phyloP scores from a whole-genome alignment of 768 basidiomycete species.

The Pleurotus pulmonarius region DNA sequence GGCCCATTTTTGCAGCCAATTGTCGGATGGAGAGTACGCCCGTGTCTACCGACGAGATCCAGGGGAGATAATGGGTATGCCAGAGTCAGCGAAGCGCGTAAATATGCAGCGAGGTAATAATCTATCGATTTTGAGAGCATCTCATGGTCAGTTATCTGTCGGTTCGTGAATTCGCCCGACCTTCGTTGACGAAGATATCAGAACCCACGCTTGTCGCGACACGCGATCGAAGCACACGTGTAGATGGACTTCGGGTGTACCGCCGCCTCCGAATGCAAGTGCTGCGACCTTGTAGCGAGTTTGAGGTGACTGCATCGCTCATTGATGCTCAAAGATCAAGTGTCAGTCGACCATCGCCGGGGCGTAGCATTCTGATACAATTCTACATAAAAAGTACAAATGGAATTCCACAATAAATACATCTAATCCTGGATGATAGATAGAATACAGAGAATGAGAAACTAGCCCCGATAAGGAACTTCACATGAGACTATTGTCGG shows the following conservation, averaged over 20 bases:
- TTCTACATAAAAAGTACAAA: background rate
- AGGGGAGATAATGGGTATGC: background rate
- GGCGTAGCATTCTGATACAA: background rate
- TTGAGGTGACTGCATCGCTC: too few relatives aligned
- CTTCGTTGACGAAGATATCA: background rate
- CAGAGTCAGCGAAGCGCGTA: background rate
- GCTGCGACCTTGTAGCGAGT: too few relatives aligned
- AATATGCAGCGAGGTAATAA: background rate
- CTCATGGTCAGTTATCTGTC: background rate
- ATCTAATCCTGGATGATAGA: background rate
- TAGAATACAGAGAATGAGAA: background rate
- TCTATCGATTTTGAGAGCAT: slow-evolving; percentile 2
- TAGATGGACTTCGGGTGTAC: background rate
- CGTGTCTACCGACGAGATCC: background rate
- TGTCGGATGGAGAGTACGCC: background rate
- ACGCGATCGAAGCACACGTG: slow-evolving; percentile 3
- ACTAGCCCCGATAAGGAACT: too few relatives aligned
- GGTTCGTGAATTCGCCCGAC: background rate
- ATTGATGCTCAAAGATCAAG: too few relatives aligned
- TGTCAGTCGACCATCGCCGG: too few relatives aligned
- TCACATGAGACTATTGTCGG: background rate
- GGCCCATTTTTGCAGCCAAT: background rate
- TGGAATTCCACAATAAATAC: background rate
- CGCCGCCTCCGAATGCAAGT: background rate
- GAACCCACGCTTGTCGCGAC: background rate